Evolutionary conservation across 305 asterid genomes (phyloP), one percentile per base, ranked within the genome.

Genomic region (Rubia occidens): DNA sequence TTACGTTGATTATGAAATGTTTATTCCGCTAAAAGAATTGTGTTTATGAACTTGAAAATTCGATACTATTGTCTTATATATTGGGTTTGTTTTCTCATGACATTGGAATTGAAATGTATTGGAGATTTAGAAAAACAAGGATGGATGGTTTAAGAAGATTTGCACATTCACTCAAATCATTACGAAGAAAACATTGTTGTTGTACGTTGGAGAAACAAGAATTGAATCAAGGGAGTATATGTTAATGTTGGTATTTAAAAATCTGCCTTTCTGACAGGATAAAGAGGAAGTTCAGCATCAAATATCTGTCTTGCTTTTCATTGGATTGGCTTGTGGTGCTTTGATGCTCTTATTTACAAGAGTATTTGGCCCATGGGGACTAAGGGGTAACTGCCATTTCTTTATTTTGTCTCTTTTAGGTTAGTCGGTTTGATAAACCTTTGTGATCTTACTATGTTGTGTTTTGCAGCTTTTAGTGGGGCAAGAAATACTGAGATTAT

Each of bases 261-360:
- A 4, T 1, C 3, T 60, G 56, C 14, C 10, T 13, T 71, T 4
- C 76, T 56, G 68, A 78, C 86, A 93, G 98, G 95, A 90, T 79
- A 86, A 86, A 83, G 70, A 71, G 68, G 95, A 82, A 77, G 96
- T 90, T 80, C 98, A 93, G 76, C 98, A 86, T 84, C 95, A 90
- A 78, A 93, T 93, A 82, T 93, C 98, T 58, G 74, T 80, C 55
- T 81, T 93, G 88, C 86, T 90, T 72, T 87, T 83, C 78, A 84
- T 93, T 85, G 98, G 96, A 56, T 76, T 93, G 79, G 85, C 85
- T 64, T 53, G 91, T 79, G 98, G 98, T 71, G 74, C 78, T 74
- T 73, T 86, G 74, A 93, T 93, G 97, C 80, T 93, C 72, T 70
- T 84, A 79, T 88, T 86, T 70, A 93, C 96, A 37, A 86, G 88